Conservation (phyloP, 208 protist species). For the Crithidia thermophila region DNA sequence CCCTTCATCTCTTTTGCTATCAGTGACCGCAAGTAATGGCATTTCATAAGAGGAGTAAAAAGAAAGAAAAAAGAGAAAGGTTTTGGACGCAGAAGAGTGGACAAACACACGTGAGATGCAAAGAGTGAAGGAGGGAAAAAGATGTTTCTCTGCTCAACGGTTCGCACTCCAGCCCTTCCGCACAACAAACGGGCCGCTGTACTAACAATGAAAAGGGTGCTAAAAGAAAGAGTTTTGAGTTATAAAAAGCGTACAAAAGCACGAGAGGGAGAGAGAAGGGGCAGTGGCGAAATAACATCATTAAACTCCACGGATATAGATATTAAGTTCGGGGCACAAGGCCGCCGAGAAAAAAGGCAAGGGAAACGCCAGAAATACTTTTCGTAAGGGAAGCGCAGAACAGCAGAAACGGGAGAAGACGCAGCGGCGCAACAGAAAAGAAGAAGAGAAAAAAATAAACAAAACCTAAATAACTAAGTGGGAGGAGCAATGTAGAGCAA, state of each 20-base stretch:
- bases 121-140: not conserved
- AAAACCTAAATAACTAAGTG: not conserved
- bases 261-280: no score
- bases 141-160: no score
- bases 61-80: not conserved
- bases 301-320: no score
- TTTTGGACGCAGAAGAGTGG: not conserved
- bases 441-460: slow-evolving; percentile 28
- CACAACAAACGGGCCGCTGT: no score
- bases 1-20: no score
- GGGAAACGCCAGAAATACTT: not conserved
- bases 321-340: no score
- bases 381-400: not conserved
- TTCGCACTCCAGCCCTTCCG: no score
- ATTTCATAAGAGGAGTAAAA: no score
- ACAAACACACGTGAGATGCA: not conserved
- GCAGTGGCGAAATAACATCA: no score
- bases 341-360: not conserved
- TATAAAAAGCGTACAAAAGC: no score
- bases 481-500: not conserved
- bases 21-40: no score
- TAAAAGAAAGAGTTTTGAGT: no score
- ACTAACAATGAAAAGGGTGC: slow-evolving; percentile 1
- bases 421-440: slow-evolving; percentile 1
- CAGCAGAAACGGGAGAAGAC: not conserved